Evolutionary conservation across 1,284 basidiomycete genomes (phyloP), one percentile per base, ranked within the genome.

Genomic region (Pseudozyma tsukubaensis): DNA sequence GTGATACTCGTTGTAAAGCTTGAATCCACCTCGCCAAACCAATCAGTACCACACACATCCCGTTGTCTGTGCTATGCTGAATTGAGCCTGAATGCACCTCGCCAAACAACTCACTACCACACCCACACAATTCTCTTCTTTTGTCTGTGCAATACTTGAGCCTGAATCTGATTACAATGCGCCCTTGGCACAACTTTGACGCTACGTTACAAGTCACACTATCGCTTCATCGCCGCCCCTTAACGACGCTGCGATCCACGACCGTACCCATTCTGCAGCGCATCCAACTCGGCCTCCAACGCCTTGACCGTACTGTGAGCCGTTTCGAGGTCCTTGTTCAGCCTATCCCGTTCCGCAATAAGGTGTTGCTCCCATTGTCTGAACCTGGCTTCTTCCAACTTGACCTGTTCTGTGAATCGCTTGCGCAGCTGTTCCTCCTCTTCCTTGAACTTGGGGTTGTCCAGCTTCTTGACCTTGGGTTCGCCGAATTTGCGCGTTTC

Each of bases 401-500:
- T 99, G 89, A 99, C 97, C 88, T 99, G 96, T 86, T 99, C 97
- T 36, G 96, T 99, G 87, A 99, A 99, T 70, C 94, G 90, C 89
- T 96, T 97, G 82, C 96, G 89, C 73, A 99, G 89, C 52, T 91
- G 88, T 86, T 99, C 96, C 85, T 99, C 96, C 86, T 99, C 96
- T 86, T 99, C 97, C 88, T 96, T 96, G 91, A 97, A 99, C 87
- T 98, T 98, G 81, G 97, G 97, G 87, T 99, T 99, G 87, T 99
- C 96, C 77, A 95, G 88, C 88, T 97, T 98, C 90, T 94, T 96
- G 80, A 97, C 94, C 88, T 98, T 98, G 78, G 94, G 91, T 86
- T 99, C 97, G 78, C 96, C 96, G 78, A 95, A 97, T 87, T 99
- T 99, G 87, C 97, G 91, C 18, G 96, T 98, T 89, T 99, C 97